Evolutionary conservation across 1,139 yeast species (phyloP), one percentile per base, ranked within the genome.

Genomic region (Blastobotrys illinoisensis): DNA sequence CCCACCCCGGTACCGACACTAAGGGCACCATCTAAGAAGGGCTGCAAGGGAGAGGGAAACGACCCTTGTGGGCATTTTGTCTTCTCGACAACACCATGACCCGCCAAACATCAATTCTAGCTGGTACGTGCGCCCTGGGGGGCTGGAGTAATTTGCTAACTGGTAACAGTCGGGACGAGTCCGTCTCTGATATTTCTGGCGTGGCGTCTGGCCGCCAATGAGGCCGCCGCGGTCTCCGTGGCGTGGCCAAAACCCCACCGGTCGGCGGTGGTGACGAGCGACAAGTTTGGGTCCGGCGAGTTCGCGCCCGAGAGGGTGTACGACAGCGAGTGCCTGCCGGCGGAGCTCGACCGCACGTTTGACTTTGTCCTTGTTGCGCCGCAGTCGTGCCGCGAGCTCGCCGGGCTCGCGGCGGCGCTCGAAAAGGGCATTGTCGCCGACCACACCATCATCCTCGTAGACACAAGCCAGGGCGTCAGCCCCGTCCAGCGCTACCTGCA

Each of bases 361-460:
- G 70, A 67, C 49, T 58, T 60, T 11, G 62, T 70, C 11, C 46
- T 70, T n/a, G 56, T 69, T 23, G 63, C 69, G 23, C 58, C 69
- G 3, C 54, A 67, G 9, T 60, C 65, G 7, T 61, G 68, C 20
- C 62, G 63, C 24, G 69, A 68, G 51, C 60, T 68, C 20, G 54
- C 59, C 24, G 57, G 64, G 24, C 57, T 64, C 54, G 61, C 65
- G 55, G 64, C 65, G 53, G 49, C 56, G 43, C 58, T 69, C 18
- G 58, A 57, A 44, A 54, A 62, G 19, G 56, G 64, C 13, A 52
- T 68, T 13, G 51, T 56, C 7, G 60, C 67, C n/a, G 58, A 63
- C 46, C 60, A 61, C 53, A 69, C 72, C 0, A 53, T 65, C 13
- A 58, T 70, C 13, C 52, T 69, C 6, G 62, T 70, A 13, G 73